phyloP scores from a whole-genome alignment of 257 asterid species.

The Capsicum rhomboideum region DNA sequence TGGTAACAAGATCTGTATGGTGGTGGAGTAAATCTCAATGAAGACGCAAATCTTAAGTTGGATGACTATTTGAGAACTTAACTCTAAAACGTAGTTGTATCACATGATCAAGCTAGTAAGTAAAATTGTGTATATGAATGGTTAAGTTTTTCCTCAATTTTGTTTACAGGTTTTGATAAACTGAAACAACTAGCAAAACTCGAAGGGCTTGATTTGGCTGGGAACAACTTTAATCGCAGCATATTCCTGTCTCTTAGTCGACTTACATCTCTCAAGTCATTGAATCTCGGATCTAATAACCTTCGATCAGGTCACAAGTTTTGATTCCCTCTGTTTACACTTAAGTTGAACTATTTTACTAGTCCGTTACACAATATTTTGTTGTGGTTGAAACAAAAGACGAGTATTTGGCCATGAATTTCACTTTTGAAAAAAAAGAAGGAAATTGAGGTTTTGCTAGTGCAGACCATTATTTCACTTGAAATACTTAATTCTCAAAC shows the following conservation, averaged over 20 bases:
- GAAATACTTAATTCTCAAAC: too few species aligned
- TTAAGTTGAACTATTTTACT: background rate
- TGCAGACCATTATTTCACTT: too few species aligned
- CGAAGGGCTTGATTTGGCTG: background rate
- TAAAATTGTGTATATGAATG: background rate
- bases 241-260: background rate
- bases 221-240: background rate
- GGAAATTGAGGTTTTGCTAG: too few species aligned
- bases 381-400: background rate
- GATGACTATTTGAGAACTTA: background rate
- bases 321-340: background rate
- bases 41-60: too few species aligned
- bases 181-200: background rate
- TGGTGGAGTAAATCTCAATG: too few species aligned
- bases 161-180: background rate
- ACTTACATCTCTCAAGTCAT: background rate
- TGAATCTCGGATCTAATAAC: background rate
- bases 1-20: background rate
- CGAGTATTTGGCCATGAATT: too few species aligned
- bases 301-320: background rate
- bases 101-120: background rate
- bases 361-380: background rate
- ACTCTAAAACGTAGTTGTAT: background rate
- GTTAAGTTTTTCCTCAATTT: background rate
- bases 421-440: too few species aligned